Base-by-base conservation (phyloP, 768 basidiomycete species). In the Gloeophyllum trabeum region DNA sequence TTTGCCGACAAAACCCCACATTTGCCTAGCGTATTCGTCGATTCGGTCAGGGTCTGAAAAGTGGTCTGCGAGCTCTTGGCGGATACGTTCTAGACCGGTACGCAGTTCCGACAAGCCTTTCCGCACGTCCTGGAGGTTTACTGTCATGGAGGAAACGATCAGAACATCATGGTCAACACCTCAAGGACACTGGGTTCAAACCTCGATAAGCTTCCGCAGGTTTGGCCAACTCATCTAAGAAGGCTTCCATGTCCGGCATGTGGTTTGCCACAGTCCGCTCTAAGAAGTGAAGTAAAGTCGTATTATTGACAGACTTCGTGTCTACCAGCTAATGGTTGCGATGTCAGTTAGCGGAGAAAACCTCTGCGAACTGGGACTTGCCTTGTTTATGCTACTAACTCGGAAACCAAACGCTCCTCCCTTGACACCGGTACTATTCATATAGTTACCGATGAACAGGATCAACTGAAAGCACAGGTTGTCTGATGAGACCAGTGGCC, bases 361-460 rank as follows among this genome's bases (percentile, higher is more conserved):
- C 25, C 24, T 21, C 25, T 28, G 35, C 30, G 35, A 42, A 19
- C 6, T 4, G 38, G 16, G 18, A 48, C 64, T 47, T 53, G 81
- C 91, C 73, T 92, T 92, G 66, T 99, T 98, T 61, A 99, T 93
- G 60, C 92, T 94, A 63, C 89, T 91, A 41, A 98, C 79, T 53
- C 86, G 79, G 75, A 99, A 99, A 45, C 94, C 94, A 52, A 88
- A 94, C 1, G 96, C 96, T 24, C 93, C 93, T 43, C 94, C 94
- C 59, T 94, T 96, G 52, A 90, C 74, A 42, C 93, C 91, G 41
- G 90, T 84, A 4, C 92, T 90, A 56, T 99, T 99, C 82, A 98
- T 92, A 60, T 91, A 99, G 59, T 99, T 99, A 34, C 94, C 94
- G 50, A 99, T 77, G 51, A 93, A 71, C 12, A 99, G 79, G 49